A percentile compares a stretch with the other conserved stretches of the same genome.
Conservation (phyloP, 257 asterid genomes). For the Fraxinus cuspidata region DNA sequence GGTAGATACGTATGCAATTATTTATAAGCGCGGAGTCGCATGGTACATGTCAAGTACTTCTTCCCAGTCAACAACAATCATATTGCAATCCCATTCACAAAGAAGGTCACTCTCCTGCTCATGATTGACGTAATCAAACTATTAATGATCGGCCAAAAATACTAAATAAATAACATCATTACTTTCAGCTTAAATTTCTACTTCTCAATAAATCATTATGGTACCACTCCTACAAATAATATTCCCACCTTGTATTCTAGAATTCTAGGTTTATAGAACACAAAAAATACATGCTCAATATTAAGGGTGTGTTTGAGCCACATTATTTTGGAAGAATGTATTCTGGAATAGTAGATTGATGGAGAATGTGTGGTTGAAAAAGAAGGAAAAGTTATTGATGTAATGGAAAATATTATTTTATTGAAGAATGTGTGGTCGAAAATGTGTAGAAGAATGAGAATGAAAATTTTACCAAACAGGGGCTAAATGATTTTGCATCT, state of each 20-base stretch:
- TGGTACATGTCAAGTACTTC: slow-evolving; percentile 6
- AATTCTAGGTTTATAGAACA: not conserved
- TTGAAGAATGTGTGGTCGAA: no score
- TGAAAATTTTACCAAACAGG: no score
- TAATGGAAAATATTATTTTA: no score
- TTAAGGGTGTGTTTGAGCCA: no score
- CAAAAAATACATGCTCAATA: no score
- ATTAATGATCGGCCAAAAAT: not conserved
- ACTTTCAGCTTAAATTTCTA: not conserved
- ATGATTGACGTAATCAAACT: not conserved
- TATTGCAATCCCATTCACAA: not conserved
- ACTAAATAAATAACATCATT: not conserved
- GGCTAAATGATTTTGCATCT: not conserved
- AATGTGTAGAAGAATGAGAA: no score
- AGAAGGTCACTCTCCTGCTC: not conserved
- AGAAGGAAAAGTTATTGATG: no score
- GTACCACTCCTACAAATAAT: not conserved
- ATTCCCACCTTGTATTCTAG: not conserved
- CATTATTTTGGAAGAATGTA: no score
- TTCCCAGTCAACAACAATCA: slow-evolving; percentile 10
- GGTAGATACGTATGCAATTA: not conserved
- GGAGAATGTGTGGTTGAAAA: no score
- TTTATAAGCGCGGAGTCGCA: slow-evolving; percentile 5
- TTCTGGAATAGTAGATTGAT: no score
- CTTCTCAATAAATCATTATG: not conserved